phyloP scores from a whole-genome alignment of 352 stramenopile species.

The Globisporangium echinulatum region DNA sequence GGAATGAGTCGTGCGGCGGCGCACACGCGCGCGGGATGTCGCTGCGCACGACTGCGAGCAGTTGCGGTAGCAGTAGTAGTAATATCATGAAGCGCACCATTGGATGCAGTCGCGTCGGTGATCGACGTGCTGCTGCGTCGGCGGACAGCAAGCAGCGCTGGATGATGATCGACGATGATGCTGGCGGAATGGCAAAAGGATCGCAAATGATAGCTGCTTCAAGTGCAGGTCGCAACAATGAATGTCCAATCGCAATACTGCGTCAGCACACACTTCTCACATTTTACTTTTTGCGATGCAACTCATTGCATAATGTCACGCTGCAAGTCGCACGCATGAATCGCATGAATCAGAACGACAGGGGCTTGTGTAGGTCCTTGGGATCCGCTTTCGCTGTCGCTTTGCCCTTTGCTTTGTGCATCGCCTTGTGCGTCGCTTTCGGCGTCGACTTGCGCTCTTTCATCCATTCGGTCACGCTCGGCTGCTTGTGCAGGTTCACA shows the following conservation, averaged over 20 bases:
- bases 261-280: too few relatives aligned
- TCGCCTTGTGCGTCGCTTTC: neutral
- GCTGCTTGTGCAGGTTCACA: constrained; percentile 48
- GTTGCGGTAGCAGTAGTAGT: constrained; percentile 1
- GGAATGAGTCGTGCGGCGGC: constrained; percentile 21
- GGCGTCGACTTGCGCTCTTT: constrained; percentile 21
- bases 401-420: too few relatives aligned
- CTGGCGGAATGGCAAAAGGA: neutral
- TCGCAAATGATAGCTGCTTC: neutral
- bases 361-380: too few relatives aligned
- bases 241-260: neutral
- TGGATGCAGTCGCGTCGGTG: too few relatives aligned
- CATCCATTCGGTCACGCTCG: constrained; percentile 65
- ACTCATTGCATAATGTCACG: neutral
- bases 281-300: too few relatives aligned
- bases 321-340: neutral
- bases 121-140: too few relatives aligned
- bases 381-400: too few relatives aligned
- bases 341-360: constrained; percentile 1
- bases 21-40: constrained; percentile 55
- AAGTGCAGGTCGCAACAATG: neutral
- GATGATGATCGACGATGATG: neutral
- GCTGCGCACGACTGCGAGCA: neutral
- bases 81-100: neutral
- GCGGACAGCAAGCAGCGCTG: too few relatives aligned